Conservation (phyloP, 805 yeast species). For the Komagataella ulmi region DNA sequence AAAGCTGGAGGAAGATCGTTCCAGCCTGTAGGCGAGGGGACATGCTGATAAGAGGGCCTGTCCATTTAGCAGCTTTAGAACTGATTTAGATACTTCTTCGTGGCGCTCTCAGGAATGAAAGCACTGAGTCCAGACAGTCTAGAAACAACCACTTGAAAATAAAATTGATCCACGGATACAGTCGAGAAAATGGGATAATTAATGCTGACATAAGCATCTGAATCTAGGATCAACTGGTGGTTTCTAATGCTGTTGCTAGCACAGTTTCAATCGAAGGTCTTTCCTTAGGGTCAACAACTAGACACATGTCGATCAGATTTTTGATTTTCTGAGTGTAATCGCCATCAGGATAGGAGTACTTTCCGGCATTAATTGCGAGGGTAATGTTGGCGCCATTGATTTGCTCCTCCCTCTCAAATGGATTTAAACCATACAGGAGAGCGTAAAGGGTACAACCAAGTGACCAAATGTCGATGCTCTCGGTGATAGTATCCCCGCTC, state of each 20-base stretch:
- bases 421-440: constrained; percentile 66
- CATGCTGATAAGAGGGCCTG: not conserved
- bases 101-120: not conserved
- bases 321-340: constrained; percentile 43
- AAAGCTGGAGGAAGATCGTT: not conserved
- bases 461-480: constrained; percentile 83
- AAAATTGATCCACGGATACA: not conserved
- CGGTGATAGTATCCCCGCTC: constrained; percentile 51
- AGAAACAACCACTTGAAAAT: not conserved
- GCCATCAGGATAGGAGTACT: constrained; percentile 39
- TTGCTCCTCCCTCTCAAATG: constrained; percentile 75
- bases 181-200: not conserved
- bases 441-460: constrained; percentile 77
- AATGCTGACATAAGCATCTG: not conserved
- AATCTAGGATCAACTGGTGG: not conserved
- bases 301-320: constrained; percentile 43
- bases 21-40: not conserved
- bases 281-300: constrained; percentile 42
- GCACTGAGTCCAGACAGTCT: not conserved
- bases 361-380: constrained; percentile 62
- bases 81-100: not conserved
- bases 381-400: constrained; percentile 73
- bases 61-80: not conserved
- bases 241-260: constrained; percentile 29
- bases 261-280: constrained; percentile 58